Evolutionary conservation across 108 stramenopile species (phyloP).

Genomic region (Epithemia pelagica): DNA sequence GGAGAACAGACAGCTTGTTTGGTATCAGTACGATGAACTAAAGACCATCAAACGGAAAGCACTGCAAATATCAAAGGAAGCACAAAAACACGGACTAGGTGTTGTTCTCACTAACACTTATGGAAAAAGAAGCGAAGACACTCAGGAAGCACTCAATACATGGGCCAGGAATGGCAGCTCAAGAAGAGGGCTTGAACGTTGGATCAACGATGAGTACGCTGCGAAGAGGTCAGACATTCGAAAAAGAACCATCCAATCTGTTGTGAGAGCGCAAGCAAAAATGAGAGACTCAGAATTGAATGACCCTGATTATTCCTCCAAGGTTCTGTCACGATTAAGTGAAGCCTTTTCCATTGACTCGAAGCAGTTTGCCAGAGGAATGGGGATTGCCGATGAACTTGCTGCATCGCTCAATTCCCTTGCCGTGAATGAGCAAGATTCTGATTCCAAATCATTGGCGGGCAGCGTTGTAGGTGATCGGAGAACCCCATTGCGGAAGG

Average conservation of each 20-base stretch:
- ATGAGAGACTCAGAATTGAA: conserved; percentile 2
- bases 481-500: not conserved
- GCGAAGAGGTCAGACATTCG: conserved; percentile 15
- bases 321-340: conserved; percentile 4
- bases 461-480: not conserved
- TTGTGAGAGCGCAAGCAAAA: conserved; percentile 9
- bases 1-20: conserved; percentile 1
- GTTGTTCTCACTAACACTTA: conserved; percentile 7
- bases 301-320: conserved; percentile 3
- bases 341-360: conserved; percentile 13
- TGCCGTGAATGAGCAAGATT: not conserved
- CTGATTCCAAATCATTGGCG: not conserved
- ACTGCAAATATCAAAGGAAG: conserved; percentile 6
- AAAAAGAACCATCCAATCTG: conserved; percentile 14
- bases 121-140: conserved; percentile 8
- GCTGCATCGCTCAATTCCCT: not conserved
- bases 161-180: conserved; percentile 9
- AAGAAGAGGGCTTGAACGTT: conserved; percentile 12
- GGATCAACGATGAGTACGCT: conserved; percentile 21
- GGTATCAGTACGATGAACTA: conserved; percentile 11
- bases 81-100: conserved; percentile 1
- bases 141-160: conserved; percentile 9
- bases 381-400: conserved; percentile 11
- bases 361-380: conserved; percentile 2
- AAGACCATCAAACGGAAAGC: conserved; percentile 13